A percentile compares a stretch with the other conserved stretches of the same genome.
Conservation (phyloP, 805 yeast species). For the Saccharomyces eubayanus region DNA sequence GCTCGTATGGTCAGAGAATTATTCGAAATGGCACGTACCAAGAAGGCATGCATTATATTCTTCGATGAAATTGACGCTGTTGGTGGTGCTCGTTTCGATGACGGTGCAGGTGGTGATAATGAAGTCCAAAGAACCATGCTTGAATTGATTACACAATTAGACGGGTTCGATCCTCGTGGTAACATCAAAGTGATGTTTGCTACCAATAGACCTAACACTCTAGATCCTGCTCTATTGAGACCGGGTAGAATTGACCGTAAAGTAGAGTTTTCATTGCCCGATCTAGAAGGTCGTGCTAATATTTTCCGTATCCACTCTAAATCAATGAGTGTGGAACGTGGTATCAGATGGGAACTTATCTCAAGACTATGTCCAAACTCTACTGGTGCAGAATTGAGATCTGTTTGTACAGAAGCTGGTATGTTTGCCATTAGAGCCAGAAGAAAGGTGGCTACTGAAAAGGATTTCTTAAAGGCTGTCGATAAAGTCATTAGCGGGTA, state of each 20-base stretch:
- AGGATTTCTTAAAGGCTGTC: constrained; percentile 94
- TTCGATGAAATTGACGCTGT: constrained; percentile 98
- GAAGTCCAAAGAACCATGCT: constrained; percentile 99
- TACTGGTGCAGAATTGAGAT: constrained; percentile 96
- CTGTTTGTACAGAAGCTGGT: constrained; percentile 99
- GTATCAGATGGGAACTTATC: constrained; percentile 96
- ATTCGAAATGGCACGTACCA: constrained; percentile 98
- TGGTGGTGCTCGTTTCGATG: constrained; percentile 99
- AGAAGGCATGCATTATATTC: constrained; percentile 95
- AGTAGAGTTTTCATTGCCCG: constrained; percentile 94
- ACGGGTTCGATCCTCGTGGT: constrained; percentile 98
- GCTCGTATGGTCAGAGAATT: constrained; percentile 98
- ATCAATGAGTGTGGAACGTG: constrained; percentile 95
- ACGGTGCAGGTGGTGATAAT: constrained; percentile 98
- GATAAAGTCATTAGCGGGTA: constrained; percentile 98
- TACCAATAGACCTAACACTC: constrained; percentile 94
- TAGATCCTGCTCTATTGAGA: constrained; percentile 94
- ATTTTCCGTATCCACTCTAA: constrained; percentile 95
- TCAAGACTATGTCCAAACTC: constrained; percentile 96
- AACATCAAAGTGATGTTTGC: constrained; percentile 99
- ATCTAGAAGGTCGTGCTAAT: constrained; percentile 94
- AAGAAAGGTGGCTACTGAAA: constrained; percentile 95
- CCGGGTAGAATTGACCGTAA: constrained; percentile 99
- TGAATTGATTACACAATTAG: constrained; percentile 94
- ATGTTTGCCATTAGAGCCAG: constrained; percentile 99